Conservation (phyloP, 2,329 filamentous ascomycete species). For the Ascochyta pisi region DNA sequence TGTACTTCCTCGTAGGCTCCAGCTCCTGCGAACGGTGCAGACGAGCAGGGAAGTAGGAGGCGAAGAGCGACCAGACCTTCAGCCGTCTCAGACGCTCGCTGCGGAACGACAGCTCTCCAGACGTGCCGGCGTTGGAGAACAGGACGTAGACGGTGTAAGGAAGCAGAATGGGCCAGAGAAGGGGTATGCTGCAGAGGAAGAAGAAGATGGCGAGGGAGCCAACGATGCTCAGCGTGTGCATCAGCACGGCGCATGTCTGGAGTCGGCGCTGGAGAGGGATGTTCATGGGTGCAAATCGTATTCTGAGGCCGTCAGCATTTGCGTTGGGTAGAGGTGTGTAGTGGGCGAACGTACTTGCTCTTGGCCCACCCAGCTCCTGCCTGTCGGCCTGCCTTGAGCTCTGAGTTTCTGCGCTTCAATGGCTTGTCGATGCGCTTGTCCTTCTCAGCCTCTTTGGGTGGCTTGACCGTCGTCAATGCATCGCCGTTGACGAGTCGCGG, state of each 20-base stretch:
- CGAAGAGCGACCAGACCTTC: constrained; percentile 86
- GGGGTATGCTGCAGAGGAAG: constrained; percentile 85
- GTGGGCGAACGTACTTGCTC: constrained; percentile 50
- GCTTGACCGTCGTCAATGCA: constrained; percentile 55
- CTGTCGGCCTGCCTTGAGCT: constrained; percentile 59
- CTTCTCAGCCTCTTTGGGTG: constrained; percentile 48
- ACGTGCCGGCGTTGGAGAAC: constrained; percentile 77
- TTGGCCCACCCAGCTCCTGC: constrained; percentile 62
- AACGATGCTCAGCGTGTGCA: constrained; percentile 58
- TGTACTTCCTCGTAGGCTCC: constrained; percentile 84
- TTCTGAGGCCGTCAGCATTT: constrained; percentile 53
- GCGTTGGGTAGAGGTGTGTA: not conserved
- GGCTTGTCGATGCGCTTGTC: constrained; percentile 39
- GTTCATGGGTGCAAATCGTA: constrained; percentile 87
- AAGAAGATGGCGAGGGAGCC: constrained; percentile 77
- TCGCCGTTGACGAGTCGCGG: constrained; percentile 45
- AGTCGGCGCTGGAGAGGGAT: constrained; percentile 62
- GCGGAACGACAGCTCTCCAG: constrained; percentile 76
- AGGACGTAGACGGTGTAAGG: constrained; percentile 86
- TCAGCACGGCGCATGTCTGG: constrained; percentile 57
- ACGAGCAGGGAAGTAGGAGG: constrained; percentile 87
- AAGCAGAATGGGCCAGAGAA: constrained; percentile 82
- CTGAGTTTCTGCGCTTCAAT: constrained; percentile 43
- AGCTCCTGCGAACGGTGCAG: constrained; percentile 86
- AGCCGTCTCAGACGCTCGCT: constrained; percentile 76